Evolutionary conservation across 805 yeast species (phyloP).

Genomic region (Kuraishia ogatae): DNA sequence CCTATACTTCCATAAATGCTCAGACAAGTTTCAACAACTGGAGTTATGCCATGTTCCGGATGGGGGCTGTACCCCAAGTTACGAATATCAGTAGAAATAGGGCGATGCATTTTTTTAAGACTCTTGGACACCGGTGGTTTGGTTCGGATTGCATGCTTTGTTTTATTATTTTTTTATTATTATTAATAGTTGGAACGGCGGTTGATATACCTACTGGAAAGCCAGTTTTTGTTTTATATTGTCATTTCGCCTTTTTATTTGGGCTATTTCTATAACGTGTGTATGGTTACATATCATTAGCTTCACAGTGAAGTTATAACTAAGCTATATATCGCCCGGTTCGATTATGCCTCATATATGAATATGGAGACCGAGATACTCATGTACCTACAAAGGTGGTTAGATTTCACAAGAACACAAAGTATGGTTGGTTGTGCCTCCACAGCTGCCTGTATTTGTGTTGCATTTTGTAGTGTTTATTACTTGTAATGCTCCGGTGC

Average conservation of each 20-base stretch:
- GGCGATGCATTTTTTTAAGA: neutral
- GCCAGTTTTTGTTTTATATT: neutral
- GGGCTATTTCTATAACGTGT: neutral
- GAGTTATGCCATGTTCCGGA: slow-evolving; percentile 49
- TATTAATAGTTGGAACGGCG: neutral
- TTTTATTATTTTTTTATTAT: neutral
- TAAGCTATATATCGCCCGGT: too few species aligned
- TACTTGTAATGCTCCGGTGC: too few species aligned
- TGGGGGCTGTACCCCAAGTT: slow-evolving; percentile 30
- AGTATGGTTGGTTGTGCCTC: too few species aligned
- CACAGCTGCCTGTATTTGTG: too few species aligned
- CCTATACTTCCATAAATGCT: slow-evolving; percentile 70
- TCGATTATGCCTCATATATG: neutral
- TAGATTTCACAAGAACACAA: too few species aligned
- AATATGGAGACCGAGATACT: too few species aligned
- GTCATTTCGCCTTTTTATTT: neutral
- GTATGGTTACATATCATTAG: neutral
- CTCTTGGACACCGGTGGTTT: neutral
- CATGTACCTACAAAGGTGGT: too few species aligned
- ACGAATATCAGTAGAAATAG: slow-evolving; percentile 15
- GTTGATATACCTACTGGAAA: neutral
- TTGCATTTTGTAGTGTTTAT: too few species aligned
- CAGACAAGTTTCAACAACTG: slow-evolving; percentile 74
- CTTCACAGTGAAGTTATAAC: neutral
- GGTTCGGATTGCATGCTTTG: neutral